Evolutionary conservation across 2,329 filamentous ascomycete species (phyloP).

Genomic region (Cytospora piceicola): DNA sequence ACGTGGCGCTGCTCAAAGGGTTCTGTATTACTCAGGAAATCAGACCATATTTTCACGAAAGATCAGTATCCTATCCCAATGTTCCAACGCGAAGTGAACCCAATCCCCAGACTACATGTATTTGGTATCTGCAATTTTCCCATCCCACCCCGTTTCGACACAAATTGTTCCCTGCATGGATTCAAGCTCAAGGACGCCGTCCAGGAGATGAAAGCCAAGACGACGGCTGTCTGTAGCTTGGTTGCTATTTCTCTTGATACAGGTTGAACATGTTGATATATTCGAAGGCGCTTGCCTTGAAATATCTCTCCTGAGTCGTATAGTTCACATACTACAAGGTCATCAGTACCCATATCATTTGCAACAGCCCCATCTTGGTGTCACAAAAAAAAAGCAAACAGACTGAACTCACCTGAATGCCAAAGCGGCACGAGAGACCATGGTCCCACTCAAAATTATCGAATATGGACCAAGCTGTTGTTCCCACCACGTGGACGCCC

Average conservation of each 20-base stretch:
- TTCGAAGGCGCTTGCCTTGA: conserved; percentile 19
- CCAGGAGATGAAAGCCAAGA: neutral
- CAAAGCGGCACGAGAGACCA: conserved; percentile 10
- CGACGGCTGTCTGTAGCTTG: too few species aligned
- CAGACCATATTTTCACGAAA: too few species aligned
- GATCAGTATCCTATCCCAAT: too few species aligned
- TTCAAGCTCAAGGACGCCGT: neutral
- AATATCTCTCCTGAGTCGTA: conserved; percentile 18
- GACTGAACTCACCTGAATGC: conserved; percentile 8
- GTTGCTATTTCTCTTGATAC: neutral
- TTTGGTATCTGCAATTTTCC: too few species aligned
- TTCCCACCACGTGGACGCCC: conserved; percentile 16
- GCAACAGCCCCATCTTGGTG: too few species aligned
- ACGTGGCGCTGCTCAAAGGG: too few species aligned
- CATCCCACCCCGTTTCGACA: too few species aligned
- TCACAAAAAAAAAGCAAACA: too few species aligned
- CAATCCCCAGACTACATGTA: too few species aligned
- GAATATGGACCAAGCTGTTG: conserved; percentile 5
- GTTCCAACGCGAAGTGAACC: too few species aligned
- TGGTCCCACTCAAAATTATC: conserved; percentile 22
- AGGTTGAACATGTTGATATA: conserved; percentile 11
- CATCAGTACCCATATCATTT: neutral
- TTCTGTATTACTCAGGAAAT: too few species aligned
- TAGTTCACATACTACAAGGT: conserved; percentile 9
- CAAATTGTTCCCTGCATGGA: neutral